phyloP scores from a whole-genome alignment of 345 rosid species.

The Citrus glauca region DNA sequence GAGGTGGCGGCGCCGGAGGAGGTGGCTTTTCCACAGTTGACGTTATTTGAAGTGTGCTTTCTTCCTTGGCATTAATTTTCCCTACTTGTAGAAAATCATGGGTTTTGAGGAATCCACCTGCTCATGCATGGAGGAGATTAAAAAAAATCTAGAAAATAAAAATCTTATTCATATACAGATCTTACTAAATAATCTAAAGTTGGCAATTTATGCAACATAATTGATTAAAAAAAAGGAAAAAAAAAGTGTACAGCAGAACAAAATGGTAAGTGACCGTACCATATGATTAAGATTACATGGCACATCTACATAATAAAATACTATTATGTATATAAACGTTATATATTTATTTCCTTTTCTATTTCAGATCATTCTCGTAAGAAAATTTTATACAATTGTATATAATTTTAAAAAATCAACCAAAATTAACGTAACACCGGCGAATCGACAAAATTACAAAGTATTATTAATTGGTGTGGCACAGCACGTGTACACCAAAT shows the following conservation, averaged over 20 bases:
- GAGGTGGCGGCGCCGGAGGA: slow-evolving; percentile 50
- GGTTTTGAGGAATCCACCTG: slow-evolving; percentile 62
- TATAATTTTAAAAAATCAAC: neutral
- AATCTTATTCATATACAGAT: neutral
- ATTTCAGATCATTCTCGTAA: neutral
- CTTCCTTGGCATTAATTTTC: slow-evolving; percentile 49
- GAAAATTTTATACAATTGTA: neutral
- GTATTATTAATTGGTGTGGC: neutral
- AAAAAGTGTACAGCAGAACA: too few relatives aligned
- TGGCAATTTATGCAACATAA: neutral
- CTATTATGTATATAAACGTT: too few relatives aligned
- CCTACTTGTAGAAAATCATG: slow-evolving; percentile 77
- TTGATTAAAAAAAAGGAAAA: neutral
- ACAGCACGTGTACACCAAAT: neutral
- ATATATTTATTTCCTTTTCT: neutral
- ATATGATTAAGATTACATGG: too few relatives aligned
- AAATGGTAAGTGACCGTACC: too few relatives aligned
- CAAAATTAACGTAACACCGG: too few relatives aligned
- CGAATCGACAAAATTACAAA: too few relatives aligned
- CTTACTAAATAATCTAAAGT: neutral
- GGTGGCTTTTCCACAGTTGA: slow-evolving; percentile 52
- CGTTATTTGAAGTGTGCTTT: slow-evolving; percentile 33
- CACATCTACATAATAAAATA: too few relatives aligned
- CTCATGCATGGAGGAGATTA: neutral
- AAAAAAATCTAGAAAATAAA: neutral